Base-by-base conservation (phyloP, 257 asterid genomes). In the Echium plantagineum region DNA sequence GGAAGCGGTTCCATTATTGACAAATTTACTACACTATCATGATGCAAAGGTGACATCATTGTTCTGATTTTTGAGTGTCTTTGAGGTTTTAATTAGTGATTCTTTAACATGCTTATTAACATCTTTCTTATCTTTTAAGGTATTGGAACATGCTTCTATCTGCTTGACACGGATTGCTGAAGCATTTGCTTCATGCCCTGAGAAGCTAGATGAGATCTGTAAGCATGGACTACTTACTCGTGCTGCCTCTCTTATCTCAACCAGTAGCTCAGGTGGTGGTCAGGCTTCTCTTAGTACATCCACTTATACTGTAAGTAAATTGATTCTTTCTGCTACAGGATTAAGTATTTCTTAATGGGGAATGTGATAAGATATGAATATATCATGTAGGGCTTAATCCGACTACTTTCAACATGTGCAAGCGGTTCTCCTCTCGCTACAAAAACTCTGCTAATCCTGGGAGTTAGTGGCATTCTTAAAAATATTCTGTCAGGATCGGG, bases 1-100 rank as follows among this genome's bases (percentile, higher is more conserved):
- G 99, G 97, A 89, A 79, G 99, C 99, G 66, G 97, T 94, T 59
- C 99, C 99, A 0, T 74, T 94, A 74, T 76, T 94, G 82, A 94
- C 97, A 15, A 94, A 94, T 73, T 95, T 94, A 67, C 91, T 94
- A 51, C 99, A 94, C 74, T 94, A 94, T 76, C 97, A 86, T 52
- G 99, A 94, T 75, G 85, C 99, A 22, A 94, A 94, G 96, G 99
- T 86, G 66, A 58, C 74, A 70, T 61, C 21, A 31, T 38, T 21
- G 24, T 42, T 17, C 21, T 58, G 28, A 47, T 20, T 21, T 35
- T 24, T 52, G 5, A 17, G 48, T 52, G 57, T 12, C 49, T 52
- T 57, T 24, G 9, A 48, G 20, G 21, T 52, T 26, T 21, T 28
- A 26, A 53, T 48, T 62, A 42, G 28, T 68, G 56, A 58, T 52